Percentiles rank a stretch among this genome's conserved stretches.
Evolutionary conservation across 1,139 yeast species (phyloP).

Genomic region (Saccharomyces pastorianus): DNA sequence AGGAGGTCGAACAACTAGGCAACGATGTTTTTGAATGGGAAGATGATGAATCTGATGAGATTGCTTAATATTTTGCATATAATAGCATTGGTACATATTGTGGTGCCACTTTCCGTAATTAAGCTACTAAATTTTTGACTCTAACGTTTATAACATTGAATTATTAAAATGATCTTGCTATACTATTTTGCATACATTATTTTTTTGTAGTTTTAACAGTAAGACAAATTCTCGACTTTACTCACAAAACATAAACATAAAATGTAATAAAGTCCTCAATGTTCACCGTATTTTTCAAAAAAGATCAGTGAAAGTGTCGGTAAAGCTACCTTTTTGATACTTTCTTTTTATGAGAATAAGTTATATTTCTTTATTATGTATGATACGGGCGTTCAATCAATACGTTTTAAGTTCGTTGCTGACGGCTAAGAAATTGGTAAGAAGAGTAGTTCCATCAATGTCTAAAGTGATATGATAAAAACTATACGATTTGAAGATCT

Average conservation of each 20-base stretch:
- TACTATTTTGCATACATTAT: too few species aligned
- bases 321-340: too few species aligned
- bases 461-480: not conserved
- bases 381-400: not conserved
- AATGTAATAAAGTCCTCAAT: not conserved
- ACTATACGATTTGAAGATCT: not conserved
- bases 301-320: too few species aligned
- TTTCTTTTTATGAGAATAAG: too few species aligned
- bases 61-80: not conserved
- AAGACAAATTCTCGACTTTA: not conserved
- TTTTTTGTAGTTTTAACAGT: too few species aligned
- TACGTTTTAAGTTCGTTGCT: not conserved
- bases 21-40: slow-evolving; percentile 41
- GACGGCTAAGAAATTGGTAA: not conserved
- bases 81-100: not conserved
- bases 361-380: not conserved
- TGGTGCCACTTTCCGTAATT: slow-evolving; percentile 1
- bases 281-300: too few species aligned
- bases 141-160: not conserved
- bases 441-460: not conserved
- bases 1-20: slow-evolving; percentile 59
- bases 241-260: not conserved
- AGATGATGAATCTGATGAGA: slow-evolving; percentile 31
- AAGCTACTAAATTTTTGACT: not conserved
- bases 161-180: too few species aligned